These are phyloP conservation scores for Podospora appendiculata DNA, from an alignment of 495 filamentous ascomycete species.

Conservation along the genomic window DNA sequence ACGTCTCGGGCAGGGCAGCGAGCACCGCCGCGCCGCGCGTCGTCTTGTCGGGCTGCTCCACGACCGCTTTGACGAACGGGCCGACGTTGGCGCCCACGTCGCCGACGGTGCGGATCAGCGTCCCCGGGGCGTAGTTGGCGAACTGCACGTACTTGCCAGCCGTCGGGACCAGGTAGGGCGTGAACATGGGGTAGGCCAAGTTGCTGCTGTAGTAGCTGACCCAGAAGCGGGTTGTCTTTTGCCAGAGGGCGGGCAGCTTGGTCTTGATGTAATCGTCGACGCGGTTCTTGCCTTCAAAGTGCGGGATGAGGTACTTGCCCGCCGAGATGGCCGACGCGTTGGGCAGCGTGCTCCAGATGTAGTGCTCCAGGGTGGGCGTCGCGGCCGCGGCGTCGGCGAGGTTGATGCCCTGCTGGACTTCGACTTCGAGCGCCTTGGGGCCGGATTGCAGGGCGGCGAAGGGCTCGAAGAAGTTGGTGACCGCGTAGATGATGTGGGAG, in stretches of 20 bases:
- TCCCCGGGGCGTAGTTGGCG: slow-evolving; percentile 16
- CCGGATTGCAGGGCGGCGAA: slow-evolving; percentile 23
- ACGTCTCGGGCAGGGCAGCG: slow-evolving; percentile 16
- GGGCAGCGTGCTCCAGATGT: slow-evolving; percentile 41
- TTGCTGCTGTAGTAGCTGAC: slow-evolving; percentile 27
- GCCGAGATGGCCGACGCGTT: slow-evolving; percentile 13
- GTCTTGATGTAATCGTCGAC: slow-evolving; percentile 30
- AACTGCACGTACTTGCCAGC: slow-evolving; percentile 28
- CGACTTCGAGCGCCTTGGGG: slow-evolving; percentile 35
- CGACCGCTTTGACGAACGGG: slow-evolving; percentile 28
- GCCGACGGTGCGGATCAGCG: slow-evolving; percentile 30
- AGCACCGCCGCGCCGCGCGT: slow-evolving; percentile 25
- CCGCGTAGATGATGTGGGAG: slow-evolving; percentile 46
- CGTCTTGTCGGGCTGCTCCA: slow-evolving; percentile 28
- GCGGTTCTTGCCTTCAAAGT: slow-evolving; percentile 32
- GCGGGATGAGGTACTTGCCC: slow-evolving; percentile 26
- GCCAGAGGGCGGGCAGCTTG: slow-evolving; percentile 11
- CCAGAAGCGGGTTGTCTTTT: slow-evolving; percentile 36
- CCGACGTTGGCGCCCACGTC: slow-evolving; percentile 31
- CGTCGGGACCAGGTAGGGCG: slow-evolving; percentile 19
- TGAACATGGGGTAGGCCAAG: slow-evolving; percentile 24
- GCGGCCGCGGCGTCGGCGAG: slow-evolving; percentile 47
- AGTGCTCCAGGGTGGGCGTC: slow-evolving; percentile 32
- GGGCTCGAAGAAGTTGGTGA: slow-evolving; percentile 52
- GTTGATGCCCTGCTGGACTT: slow-evolving; percentile 48